Conservation (phyloP, 176 grass and related monocot genomes). For the Eremochloa ophiuroides region DNA sequence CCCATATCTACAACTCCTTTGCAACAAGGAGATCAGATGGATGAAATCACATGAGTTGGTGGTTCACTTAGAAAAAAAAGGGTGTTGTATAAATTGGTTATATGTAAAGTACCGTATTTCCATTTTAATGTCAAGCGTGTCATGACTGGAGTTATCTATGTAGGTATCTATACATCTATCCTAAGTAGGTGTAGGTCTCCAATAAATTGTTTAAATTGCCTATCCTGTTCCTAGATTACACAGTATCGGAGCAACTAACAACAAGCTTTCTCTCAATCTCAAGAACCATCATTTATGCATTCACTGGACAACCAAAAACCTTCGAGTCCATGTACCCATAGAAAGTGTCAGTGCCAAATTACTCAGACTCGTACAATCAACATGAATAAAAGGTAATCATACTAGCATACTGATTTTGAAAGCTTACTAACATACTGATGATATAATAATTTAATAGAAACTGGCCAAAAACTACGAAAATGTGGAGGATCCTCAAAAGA, state of each 20-base stretch:
- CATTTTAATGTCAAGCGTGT: neutral
- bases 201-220: neutral
- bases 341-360: neutral
- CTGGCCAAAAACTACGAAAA: neutral
- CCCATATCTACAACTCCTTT: neutral
- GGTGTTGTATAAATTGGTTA: neutral
- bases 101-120: neutral
- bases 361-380: neutral
- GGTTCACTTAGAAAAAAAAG: neutral
- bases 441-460: neutral
- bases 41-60: neutral
- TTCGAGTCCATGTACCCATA: neutral
- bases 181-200: neutral
- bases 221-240: neutral
- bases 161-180: neutral
- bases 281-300: slow-evolving; percentile 16
- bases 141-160: neutral
- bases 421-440: neutral
- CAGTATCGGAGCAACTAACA: neutral
- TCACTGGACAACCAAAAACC: neutral
- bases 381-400: neutral
- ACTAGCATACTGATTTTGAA: neutral
- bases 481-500: neutral
- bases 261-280: neutral
- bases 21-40: neutral